Percentiles rank a stretch among this genome's conserved stretches.
These are phyloP conservation scores for Novymonas esmeraldas DNA, from an alignment of 208 protist species.

Conservation along the genomic window DNA sequence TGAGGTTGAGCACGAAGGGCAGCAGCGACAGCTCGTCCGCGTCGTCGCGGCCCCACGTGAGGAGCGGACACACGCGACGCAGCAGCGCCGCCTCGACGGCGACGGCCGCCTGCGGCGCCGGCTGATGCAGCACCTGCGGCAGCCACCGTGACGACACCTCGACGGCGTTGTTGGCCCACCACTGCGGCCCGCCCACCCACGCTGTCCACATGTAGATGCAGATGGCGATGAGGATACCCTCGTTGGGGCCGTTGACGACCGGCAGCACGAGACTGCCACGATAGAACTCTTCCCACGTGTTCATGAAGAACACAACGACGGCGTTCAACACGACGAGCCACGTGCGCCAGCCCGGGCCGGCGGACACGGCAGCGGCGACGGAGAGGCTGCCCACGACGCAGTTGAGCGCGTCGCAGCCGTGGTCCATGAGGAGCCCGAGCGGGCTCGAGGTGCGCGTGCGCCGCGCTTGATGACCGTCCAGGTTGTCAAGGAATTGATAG, in stretches of 20 bases:
- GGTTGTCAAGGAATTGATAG: slow-evolving; percentile 93
- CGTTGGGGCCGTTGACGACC: slow-evolving; percentile 91
- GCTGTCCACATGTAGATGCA: slow-evolving; percentile 70
- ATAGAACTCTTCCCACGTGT: slow-evolving; percentile 93
- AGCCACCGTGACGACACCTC: slow-evolving; percentile 44
- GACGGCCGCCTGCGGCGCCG: slow-evolving; percentile 50
- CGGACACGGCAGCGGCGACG: slow-evolving; percentile 39
- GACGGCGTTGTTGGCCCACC: slow-evolving; percentile 67
- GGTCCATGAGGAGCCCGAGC: slow-evolving; percentile 95
- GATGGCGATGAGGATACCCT: slow-evolving; percentile 79
- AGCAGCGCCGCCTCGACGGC: slow-evolving; percentile 44
- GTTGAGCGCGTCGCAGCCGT: slow-evolving; percentile 92
- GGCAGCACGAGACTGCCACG: slow-evolving; percentile 81
- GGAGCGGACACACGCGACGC: slow-evolving; percentile 38
- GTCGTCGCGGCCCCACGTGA: slow-evolving; percentile 11
- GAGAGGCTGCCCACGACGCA: slow-evolving; percentile 69
- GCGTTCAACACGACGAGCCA: slow-evolving; percentile 59
- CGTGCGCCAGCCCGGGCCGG: slow-evolving; percentile 76
- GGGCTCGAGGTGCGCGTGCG: slow-evolving; percentile 88
- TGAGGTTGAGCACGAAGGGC: slow-evolving; percentile 53
- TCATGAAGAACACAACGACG: slow-evolving; percentile 71
- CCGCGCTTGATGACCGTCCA: slow-evolving; percentile 94
- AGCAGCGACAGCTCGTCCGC: slow-evolving; percentile 15
- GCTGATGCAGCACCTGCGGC: slow-evolving; percentile 53
- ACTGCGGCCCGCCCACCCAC: slow-evolving; percentile 62